Conservation (phyloP, 352 stramenopile genomes). For the Pythium rishiriense region DNA sequence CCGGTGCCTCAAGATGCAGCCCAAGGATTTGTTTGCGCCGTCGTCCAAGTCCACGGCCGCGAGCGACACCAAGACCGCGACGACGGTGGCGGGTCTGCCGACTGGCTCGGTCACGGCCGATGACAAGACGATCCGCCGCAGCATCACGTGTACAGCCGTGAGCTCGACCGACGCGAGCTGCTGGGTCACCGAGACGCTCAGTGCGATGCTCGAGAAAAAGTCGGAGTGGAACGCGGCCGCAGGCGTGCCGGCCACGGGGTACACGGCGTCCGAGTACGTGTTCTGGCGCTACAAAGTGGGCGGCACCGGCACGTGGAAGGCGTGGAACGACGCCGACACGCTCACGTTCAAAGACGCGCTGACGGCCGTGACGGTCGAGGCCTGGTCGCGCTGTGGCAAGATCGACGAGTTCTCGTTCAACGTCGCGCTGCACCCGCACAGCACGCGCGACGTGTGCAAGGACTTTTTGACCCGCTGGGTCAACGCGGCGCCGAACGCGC, state of each 20-base stretch:
- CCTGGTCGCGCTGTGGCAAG: not conserved
- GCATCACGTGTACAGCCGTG: not conserved
- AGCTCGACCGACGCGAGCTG: not conserved
- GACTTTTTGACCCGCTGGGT: not conserved
- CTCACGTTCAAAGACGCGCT: not conserved
- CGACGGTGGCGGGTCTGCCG: not conserved
- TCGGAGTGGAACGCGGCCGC: not conserved
- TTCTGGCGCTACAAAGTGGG: not conserved
- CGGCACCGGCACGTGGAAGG: not conserved
- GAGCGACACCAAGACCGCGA: not conserved
- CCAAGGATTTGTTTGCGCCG: not conserved
- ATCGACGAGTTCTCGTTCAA: not conserved
- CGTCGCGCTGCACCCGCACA: not conserved
- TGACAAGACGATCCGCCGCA: not conserved
- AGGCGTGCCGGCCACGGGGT: not conserved
- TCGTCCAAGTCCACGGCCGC: not conserved
- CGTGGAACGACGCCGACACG: not conserved
- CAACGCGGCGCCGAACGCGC: not conserved
- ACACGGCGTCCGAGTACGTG: not conserved
- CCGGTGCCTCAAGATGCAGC: constrained; percentile 3
- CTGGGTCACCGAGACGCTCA: not conserved
- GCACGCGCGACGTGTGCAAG: not conserved
- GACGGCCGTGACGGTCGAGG: not conserved
- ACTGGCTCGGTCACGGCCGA: not conserved
- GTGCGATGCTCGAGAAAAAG: not conserved